These are phyloP conservation scores for Platanthera zijinensis DNA, from an alignment of 106 monocot genomes.

Conservation along the genomic window DNA sequence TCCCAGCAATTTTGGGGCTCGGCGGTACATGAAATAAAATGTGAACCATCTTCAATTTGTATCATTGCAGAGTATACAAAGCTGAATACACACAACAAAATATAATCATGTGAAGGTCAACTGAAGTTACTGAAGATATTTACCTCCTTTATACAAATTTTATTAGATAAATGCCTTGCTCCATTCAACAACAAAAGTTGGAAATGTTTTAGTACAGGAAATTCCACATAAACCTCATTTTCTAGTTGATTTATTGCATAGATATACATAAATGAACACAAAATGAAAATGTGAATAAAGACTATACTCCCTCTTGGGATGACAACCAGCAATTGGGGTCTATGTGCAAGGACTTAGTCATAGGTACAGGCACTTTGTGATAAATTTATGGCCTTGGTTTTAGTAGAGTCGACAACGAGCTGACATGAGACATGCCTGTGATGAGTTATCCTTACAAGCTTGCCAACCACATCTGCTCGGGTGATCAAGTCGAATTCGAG, in stretches of 20 bases:
- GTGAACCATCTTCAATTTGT: too few relatives aligned
- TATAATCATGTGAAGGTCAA: too few relatives aligned
- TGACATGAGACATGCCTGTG: slow-evolving; percentile 41
- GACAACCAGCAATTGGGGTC: not conserved
- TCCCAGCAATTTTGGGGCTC: too few relatives aligned
- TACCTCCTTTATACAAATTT: not conserved
- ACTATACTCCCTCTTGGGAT: not conserved
- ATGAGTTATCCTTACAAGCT: slow-evolving; percentile 74
- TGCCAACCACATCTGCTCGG: slow-evolving; percentile 72
- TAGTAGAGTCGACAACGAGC: slow-evolving; percentile 37
- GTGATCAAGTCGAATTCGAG: slow-evolving; percentile 58
- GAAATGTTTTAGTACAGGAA: not conserved
- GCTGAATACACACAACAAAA: too few relatives aligned
- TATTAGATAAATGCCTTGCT: not conserved
- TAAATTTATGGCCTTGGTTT: slow-evolving; percentile 55
- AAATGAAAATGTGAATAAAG: not conserved
- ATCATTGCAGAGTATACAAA: too few relatives aligned
- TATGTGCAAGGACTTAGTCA: not conserved
- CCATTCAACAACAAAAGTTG: not conserved
- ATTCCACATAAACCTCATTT: not conserved
- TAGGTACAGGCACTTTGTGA: slow-evolving; percentile 44
- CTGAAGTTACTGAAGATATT: too few relatives aligned
- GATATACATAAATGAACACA: slow-evolving; percentile 1
- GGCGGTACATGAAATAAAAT: too few relatives aligned
- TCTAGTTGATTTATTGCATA: not conserved